These are phyloP conservation scores for Pythium utonaiense DNA, from an alignment of 352 stramenopile genomes.

Conservation along the genomic window DNA sequence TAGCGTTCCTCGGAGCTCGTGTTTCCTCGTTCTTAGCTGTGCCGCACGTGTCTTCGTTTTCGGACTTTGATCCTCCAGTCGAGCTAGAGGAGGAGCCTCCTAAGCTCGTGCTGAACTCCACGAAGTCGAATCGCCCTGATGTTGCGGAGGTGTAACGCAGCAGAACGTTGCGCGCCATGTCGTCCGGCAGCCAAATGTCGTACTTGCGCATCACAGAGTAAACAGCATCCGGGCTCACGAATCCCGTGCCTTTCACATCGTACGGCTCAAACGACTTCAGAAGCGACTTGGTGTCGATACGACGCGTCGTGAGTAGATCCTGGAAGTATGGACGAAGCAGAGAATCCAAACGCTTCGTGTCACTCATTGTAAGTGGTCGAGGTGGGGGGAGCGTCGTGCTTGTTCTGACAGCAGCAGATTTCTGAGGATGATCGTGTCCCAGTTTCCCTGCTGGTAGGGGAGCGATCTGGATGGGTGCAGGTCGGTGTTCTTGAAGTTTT, in stretches of 20 bases:
- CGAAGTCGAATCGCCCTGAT: conserved; percentile 63
- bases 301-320: conserved; percentile 42
- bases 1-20: background rate
- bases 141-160: conserved; percentile 41
- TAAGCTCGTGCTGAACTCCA: conserved; percentile 56
- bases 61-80: background rate
- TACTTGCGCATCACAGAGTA: conserved; percentile 57
- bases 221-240: conserved; percentile 63
- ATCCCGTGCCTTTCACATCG: conserved; percentile 54
- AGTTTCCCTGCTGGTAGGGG: background rate
- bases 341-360: conserved; percentile 39
- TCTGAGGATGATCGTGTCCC: background rate
- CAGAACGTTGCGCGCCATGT: conserved; percentile 43
- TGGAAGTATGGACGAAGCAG: conserved; percentile 47
- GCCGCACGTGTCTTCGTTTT: background rate
- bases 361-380: conserved; percentile 29
- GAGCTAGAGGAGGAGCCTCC: background rate
- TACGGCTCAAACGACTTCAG: conserved; percentile 50
- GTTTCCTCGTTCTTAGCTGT: background rate
- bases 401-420: background rate
- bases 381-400: conserved; percentile 6
- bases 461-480: conserved; percentile 12
- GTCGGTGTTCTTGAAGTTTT: conserved; percentile 15
- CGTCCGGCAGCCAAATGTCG: conserved; percentile 44
- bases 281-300: conserved; percentile 28